Evolutionary conservation across 345 rosid genomes (phyloP).

Genomic region (Acer negundo): DNA sequence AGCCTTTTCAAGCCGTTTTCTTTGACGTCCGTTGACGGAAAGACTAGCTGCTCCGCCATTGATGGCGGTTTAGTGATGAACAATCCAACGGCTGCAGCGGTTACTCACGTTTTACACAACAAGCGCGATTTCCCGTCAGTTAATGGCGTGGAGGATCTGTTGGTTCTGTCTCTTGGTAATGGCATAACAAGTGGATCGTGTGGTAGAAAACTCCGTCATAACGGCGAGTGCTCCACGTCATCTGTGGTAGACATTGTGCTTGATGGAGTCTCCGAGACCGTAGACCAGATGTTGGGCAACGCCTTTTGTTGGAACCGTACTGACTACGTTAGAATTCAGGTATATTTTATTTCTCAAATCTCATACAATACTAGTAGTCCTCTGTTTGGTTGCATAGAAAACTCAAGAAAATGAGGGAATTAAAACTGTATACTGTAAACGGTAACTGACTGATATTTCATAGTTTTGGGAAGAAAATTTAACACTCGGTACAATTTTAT

Average conservation of each 20-base stretch:
- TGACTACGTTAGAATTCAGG: slow-evolving; percentile 98
- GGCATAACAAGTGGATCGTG: slow-evolving; percentile 42
- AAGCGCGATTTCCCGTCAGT: slow-evolving; percentile 87
- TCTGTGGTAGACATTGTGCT: slow-evolving; percentile 72
- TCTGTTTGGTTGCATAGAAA: slow-evolving; percentile 29
- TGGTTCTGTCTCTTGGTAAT: slow-evolving; percentile 84
- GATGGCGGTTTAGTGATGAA: slow-evolving; percentile 98
- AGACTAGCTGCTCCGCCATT: slow-evolving; percentile 73
- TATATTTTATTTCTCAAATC: slow-evolving; percentile 14
- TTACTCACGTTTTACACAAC: slow-evolving; percentile 96
- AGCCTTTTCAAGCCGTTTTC: slow-evolving; percentile 77
- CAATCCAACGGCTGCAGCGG: slow-evolving; percentile 93
- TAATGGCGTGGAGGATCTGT: slow-evolving; percentile 83
- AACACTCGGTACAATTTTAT: not conserved
- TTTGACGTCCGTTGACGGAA: slow-evolving; percentile 73
- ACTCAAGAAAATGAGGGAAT: not conserved
- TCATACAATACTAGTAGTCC: not conserved
- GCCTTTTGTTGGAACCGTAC: slow-evolving; percentile 92
- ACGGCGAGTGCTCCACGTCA: slow-evolving; percentile 73
- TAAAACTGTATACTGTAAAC: not conserved
- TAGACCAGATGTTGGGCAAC: slow-evolving; percentile 95
- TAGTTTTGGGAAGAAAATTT: not conserved
- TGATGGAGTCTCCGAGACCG: slow-evolving; percentile 90
- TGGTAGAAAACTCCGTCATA: slow-evolving; percentile 33
- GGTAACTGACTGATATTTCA: not conserved